Base-by-base conservation (phyloP, 371 early-diverging fungal genomes). In the Polyrhizophydium stewartii region DNA sequence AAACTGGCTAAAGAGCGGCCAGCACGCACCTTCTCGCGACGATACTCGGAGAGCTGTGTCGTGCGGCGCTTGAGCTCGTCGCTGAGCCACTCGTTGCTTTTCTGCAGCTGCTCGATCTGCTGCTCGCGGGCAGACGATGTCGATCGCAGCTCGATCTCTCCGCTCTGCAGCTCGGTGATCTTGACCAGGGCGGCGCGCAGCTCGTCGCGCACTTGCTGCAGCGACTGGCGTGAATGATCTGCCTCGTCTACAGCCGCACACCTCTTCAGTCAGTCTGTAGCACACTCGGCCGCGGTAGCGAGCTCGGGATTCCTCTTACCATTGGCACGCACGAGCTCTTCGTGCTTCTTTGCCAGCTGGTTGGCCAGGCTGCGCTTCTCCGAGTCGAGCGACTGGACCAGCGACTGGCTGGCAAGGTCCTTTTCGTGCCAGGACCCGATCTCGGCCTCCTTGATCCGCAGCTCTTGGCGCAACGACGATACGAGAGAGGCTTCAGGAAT, bases 31-130 rank as follows among this genome's bases (percentile, higher is more conserved):
- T 76, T 66, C 50, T 86, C 80, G n/a, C 60, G 60, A 21, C 78
- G 63, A 25, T 78, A 75, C 0, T 66, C 46, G 21, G 67, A 68
- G 2, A 74, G 61, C 31, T 78, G 71, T 27, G 75, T 75, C 0
- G 71, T 40, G 56, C 75, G 73, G 21, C 77, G 63, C 10, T 62
- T 65, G 35, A 86, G 75, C 62, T 87, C 86, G 22, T 70, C 69
- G 63, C 73, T 77, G n/a, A 84, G 70, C 83, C 85, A 85, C 30
- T 68, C 72, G 28, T 59, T 67, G 55, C 79, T 75, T 61, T 69
- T 73, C 52, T 71, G 63, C 22, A 73, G 60, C 50, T 77, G 69
- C 40, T 67, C 62, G 5, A 62, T 17, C 53, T 71, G 66, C 45
- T 1, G 37, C 31, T 35, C 62, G 57, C 33, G 53, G 5, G 32